These are phyloP conservation scores for Metschnikowia bowlesiae DNA, from an alignment of 805 yeast genomes.

Conservation along the genomic window DNA sequence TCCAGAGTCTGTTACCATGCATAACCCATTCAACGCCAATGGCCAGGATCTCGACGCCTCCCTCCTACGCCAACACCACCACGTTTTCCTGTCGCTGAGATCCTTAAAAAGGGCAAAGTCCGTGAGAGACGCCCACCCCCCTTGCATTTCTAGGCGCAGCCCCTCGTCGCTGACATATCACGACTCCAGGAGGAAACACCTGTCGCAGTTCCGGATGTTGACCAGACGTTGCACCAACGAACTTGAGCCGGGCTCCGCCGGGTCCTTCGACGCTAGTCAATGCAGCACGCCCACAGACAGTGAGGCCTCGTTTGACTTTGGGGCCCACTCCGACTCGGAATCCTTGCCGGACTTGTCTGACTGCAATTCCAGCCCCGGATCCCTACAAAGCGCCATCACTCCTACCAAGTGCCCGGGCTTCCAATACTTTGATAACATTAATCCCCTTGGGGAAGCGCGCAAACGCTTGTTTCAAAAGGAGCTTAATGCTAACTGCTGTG, in stretches of 20 bases:
- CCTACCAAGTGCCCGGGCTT: constrained; percentile 11
- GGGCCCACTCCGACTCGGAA: constrained; percentile 26
- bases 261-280: not conserved
- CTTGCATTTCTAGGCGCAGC: not conserved
- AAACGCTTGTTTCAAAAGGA: constrained; percentile 2
- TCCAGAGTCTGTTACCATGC: not conserved
- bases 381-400: constrained; percentile 11
- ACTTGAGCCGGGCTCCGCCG: not conserved
- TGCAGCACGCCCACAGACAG: not conserved
- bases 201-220: not conserved
- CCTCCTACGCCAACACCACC: constrained; percentile 1
- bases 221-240: not conserved
- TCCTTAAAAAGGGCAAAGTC: constrained; percentile 12
- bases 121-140: constrained; percentile 11
- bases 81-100: not conserved
- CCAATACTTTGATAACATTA: constrained; percentile 1
- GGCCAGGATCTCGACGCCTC: not conserved
- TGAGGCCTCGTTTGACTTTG: not conserved
- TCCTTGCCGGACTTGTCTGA: constrained; percentile 36
- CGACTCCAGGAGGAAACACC: not conserved
- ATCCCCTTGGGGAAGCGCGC: not conserved
- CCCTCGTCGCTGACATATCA: not conserved
- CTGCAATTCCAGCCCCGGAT: constrained; percentile 18
- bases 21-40: not conserved
- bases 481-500: not conserved